A percentile compares a stretch with the other conserved stretches of the same genome.
phyloP scores from a whole-genome alignment of 805 yeast species.

The Wickerhamiella dianesei region DNA sequence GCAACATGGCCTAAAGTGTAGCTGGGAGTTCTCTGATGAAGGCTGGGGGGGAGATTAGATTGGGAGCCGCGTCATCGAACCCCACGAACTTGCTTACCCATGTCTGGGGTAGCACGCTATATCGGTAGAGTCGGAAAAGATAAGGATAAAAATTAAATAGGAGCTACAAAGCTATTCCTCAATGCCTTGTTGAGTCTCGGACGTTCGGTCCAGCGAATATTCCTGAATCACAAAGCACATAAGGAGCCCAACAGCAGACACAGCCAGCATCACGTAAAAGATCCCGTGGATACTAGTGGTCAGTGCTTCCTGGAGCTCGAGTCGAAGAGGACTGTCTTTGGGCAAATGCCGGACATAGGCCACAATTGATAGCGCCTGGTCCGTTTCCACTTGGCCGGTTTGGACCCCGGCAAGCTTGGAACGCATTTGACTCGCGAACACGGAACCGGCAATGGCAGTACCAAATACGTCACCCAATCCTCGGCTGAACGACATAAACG shows the following conservation, averaged over 20 bases:
- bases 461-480: conserved; percentile 24
- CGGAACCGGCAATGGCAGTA: conserved; percentile 25
- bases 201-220: conserved; percentile 17
- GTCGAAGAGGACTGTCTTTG: conserved; percentile 2
- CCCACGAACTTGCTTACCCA: too few relatives aligned
- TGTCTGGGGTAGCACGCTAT: too few relatives aligned
- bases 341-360: conserved; percentile 10
- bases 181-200: conserved; percentile 18
- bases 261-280: conserved; percentile 13
- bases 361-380: conserved; percentile 15
- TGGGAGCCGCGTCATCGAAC: too few relatives aligned
- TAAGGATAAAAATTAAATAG: too few relatives aligned
- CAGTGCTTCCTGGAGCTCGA: conserved; percentile 12
- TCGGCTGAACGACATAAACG: conserved; percentile 22
- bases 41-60: background rate
- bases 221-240: conserved; percentile 18
- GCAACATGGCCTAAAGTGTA: background rate
- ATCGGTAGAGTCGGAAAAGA: too few relatives aligned
- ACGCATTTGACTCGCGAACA: conserved; percentile 19
- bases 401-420: conserved; percentile 7
- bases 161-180: conserved; percentile 7
- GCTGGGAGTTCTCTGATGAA: background rate
- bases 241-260: conserved; percentile 16
- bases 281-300: conserved; percentile 14
- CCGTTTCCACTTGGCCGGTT: conserved; percentile 12